These are phyloP conservation scores for Colletotrichum sansevieriae DNA, from an alignment of 2,329 filamentous ascomycete species.

Conservation along the genomic window DNA sequence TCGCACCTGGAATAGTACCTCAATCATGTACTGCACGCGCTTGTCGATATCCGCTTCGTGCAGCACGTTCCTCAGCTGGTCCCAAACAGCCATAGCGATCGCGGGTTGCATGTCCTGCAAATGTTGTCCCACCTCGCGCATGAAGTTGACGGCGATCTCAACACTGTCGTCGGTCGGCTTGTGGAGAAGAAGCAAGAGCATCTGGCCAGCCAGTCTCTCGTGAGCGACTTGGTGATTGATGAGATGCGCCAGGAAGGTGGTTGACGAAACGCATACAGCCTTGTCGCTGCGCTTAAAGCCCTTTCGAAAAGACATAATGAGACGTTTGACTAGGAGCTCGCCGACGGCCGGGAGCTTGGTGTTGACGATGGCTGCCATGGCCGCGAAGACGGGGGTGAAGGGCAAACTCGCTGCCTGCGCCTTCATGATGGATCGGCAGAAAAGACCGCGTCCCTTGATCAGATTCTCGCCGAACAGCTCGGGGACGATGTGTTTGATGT, in stretches of 20 bases:
- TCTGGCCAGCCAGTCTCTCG: conserved; percentile 93
- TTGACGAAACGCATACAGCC: conserved; percentile 91
- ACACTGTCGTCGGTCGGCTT: conserved; percentile 98
- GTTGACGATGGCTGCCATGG: conserved; percentile 96
- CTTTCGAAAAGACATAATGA: conserved; percentile 94
- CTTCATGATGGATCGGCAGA: conserved; percentile 98
- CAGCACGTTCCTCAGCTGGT: conserved; percentile 94
- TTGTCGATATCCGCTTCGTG: conserved; percentile 98
- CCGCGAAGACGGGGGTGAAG: conserved; percentile 96
- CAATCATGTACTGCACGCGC: conserved; percentile 99
- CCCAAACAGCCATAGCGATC: conserved; percentile 91
- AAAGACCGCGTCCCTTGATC: conserved; percentile 89
- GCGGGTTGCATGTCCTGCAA: conserved; percentile 94
- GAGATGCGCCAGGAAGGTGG: conserved; percentile 94
- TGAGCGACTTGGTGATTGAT: conserved; percentile 97
- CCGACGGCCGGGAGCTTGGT: conserved; percentile 96
- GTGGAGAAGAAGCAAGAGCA: conserved; percentile 89
- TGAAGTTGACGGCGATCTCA: conserved; percentile 95
- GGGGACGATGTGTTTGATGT: conserved; percentile 97
- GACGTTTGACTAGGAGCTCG: conserved; percentile 85
- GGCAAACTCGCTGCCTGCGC: conserved; percentile 95
- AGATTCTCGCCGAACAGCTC: conserved; percentile 97
- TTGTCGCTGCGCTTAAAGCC: conserved; percentile 98
- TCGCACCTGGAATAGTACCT: conserved; percentile 95
- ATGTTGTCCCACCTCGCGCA: conserved; percentile 92